Percentiles rank a stretch among this genome's conserved stretches.
Conservation (phyloP, 2,329 filamentous ascomycete species). For the Beauveria bassiana region DNA sequence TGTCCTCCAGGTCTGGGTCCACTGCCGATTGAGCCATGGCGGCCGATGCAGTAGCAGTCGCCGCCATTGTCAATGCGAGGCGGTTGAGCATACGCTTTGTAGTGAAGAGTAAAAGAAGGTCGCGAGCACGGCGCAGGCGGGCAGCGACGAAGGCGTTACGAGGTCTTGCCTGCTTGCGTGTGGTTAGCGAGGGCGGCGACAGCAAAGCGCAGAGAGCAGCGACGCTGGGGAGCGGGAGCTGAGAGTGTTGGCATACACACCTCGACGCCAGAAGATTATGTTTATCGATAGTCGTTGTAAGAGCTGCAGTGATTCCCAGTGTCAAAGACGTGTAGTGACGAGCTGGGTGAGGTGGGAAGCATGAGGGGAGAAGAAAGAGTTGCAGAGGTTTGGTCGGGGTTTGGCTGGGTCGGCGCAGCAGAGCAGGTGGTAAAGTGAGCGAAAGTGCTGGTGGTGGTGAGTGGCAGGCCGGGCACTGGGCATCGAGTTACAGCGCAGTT, state of each 20-base stretch:
- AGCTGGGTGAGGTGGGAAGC: constrained; percentile 1
- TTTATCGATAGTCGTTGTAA: background rate
- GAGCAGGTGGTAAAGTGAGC: background rate
- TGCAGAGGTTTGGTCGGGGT: constrained; percentile 9
- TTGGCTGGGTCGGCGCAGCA: constrained; percentile 2
- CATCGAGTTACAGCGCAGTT: background rate
- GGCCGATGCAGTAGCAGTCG: constrained; percentile 41
- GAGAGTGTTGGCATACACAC: background rate
- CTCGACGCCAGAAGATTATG: background rate
- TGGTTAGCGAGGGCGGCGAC: constrained; percentile 13
- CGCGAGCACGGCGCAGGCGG: constrained; percentile 34
- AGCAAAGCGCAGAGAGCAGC: constrained; percentile 4
- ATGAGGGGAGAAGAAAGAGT: constrained; percentile 11
- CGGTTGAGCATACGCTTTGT: background rate
- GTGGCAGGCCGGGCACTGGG: background rate
- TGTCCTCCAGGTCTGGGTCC: constrained; percentile 49
- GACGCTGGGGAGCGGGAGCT: constrained; percentile 6
- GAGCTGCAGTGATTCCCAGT: background rate
- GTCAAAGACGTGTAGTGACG: constrained; percentile 3
- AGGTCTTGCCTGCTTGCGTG: constrained; percentile 13
- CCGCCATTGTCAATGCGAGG: constrained; percentile 36
- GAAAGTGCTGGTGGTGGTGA: background rate
- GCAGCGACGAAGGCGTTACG: constrained; percentile 38
- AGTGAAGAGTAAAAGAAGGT: background rate
- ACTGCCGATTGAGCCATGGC: constrained; percentile 37